Conservation (phyloP, 768 basidiomycete species). For the Kwoniella dendrophila region DNA sequence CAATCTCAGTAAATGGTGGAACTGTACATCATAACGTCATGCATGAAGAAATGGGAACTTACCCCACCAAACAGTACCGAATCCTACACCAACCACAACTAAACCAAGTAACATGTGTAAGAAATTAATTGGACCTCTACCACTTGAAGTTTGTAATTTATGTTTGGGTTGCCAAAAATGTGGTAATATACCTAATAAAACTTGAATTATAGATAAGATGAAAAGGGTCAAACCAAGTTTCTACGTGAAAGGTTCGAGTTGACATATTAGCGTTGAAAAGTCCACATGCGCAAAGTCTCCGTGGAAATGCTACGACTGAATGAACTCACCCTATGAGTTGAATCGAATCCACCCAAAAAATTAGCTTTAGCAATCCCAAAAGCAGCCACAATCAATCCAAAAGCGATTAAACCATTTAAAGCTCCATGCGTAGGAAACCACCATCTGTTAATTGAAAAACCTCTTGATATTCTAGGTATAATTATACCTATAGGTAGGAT, state of each 20-base stretch:
- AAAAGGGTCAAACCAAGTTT: slow-evolving; percentile 62
- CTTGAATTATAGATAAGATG: slow-evolving; percentile 61
- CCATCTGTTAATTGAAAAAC: slow-evolving; percentile 56
- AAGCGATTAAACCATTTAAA: slow-evolving; percentile 59
- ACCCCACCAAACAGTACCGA: slow-evolving; percentile 39
- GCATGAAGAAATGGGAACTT: slow-evolving; percentile 46
- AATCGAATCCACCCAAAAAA: slow-evolving; percentile 23
- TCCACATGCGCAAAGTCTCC: too few species aligned
- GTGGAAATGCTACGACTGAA: too few species aligned
- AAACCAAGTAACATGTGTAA: slow-evolving; percentile 64
- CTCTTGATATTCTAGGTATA: slow-evolving; percentile 62
- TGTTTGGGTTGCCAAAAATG: slow-evolving; percentile 22
- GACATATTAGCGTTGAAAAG: too few species aligned
- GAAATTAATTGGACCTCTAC: slow-evolving; percentile 61
- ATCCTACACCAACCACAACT: slow-evolving; percentile 60
- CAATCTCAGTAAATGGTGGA: background rate
- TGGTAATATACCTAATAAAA: slow-evolving; percentile 13
- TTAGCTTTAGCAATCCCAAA: slow-evolving; percentile 23
- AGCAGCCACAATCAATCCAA: slow-evolving; percentile 28
- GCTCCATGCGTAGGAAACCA: slow-evolving; percentile 66
- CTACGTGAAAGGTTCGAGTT: too few species aligned
- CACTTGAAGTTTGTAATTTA: slow-evolving; percentile 25
- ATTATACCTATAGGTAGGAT: slow-evolving; percentile 63
- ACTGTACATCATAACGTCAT: slow-evolving; percentile 54
- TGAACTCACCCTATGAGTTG: slow-evolving; percentile 25